phyloP scores from a whole-genome alignment of 495 filamentous ascomycete species.

The Daldinia grandis region DNA sequence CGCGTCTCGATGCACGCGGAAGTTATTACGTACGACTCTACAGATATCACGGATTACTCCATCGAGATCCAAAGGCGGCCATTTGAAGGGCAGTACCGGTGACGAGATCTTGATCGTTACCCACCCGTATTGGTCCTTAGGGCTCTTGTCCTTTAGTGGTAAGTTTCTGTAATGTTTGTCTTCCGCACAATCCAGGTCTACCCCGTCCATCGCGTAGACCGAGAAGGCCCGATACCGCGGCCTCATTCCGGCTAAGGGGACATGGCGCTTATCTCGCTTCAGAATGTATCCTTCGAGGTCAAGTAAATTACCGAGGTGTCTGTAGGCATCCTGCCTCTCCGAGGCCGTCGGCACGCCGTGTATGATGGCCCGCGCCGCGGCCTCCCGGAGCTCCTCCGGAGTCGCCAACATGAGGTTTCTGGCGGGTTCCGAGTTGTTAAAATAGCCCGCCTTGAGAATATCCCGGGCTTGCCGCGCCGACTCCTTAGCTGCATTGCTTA shows the following conservation, averaged over 20 bases:
- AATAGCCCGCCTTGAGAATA: neutral
- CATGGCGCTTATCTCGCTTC: slow-evolving; percentile 2
- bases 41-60: neutral
- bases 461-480: neutral
- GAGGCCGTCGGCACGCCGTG: neutral
- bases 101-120: slow-evolving; percentile 20
- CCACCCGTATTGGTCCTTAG: slow-evolving; percentile 11
- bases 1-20: slow-evolving; percentile 24
- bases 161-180: neutral
- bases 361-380: neutral
- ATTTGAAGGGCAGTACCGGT: slow-evolving; percentile 8
- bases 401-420: neutral
- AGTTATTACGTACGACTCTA: slow-evolving; percentile 13
- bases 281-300: neutral
- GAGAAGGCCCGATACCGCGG: slow-evolving; percentile 31
- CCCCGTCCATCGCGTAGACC: slow-evolving; percentile 6
- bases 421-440: neutral
- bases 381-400: neutral
- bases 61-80: neutral
- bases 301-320: neutral
- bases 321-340: neutral
- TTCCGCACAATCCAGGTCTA: neutral
- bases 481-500: neutral
- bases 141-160: neutral
- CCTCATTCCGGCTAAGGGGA: slow-evolving; percentile 8